A percentile compares a stretch with the other conserved stretches of the same genome.
Conservation (phyloP, 31 red algal species). For the Odonthalia washingtoniensis region DNA sequence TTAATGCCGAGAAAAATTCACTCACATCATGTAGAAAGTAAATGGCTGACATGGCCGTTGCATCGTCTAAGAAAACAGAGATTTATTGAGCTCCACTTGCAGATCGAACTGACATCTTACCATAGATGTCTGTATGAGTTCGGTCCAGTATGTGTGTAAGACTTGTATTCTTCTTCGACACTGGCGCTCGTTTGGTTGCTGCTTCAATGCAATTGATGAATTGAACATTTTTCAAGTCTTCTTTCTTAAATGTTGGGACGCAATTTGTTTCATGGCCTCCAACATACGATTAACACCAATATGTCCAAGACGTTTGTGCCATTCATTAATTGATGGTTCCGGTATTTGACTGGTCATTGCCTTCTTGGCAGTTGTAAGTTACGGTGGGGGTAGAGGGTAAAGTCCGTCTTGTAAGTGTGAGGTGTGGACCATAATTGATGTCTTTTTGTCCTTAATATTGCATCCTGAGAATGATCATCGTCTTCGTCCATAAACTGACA, state of each 20-base stretch:
- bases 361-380: not conserved
- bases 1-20: not conserved
- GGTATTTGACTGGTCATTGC: not conserved
- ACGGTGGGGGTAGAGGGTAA: not conserved
- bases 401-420: not conserved
- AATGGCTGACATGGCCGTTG: no score
- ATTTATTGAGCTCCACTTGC: not conserved
- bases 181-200: not conserved
- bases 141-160: not conserved
- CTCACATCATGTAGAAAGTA: not conserved
- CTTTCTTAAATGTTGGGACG: not conserved
- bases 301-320: not conserved
- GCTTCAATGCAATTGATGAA: not conserved
- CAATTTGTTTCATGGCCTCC: not conserved
- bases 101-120: not conserved
- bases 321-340: not conserved
- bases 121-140: not conserved
- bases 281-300: not conserved
- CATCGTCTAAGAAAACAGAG: not conserved
- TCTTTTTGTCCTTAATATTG: not conserved
- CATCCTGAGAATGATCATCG: not conserved
- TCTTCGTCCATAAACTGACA: not conserved
- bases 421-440: not conserved
- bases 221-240: not conserved
- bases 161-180: not conserved